Evolutionary conservation across 2,329 filamentous ascomycete genomes (phyloP).

Genomic region (Zymoseptoria crescenta): DNA sequence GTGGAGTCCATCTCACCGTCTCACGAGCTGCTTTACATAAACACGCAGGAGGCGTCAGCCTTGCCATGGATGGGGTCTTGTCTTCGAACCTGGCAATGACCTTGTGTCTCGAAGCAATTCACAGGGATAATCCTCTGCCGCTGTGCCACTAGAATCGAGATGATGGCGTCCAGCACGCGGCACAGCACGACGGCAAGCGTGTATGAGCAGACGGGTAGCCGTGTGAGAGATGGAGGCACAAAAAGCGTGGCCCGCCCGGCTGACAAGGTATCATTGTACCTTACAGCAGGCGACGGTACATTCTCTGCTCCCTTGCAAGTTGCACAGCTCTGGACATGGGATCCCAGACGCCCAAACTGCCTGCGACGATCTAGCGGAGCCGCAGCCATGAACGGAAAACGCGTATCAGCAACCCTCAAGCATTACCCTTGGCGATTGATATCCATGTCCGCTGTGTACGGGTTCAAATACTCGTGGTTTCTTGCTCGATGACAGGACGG

Average conservation of each 20-base stretch:
- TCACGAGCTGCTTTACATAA: too few species aligned
- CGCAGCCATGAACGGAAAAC: neutral
- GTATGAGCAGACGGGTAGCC: neutral
- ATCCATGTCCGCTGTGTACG: neutral
- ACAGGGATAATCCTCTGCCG: neutral
- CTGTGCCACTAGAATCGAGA: neutral
- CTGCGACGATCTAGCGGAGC: conserved; percentile 1
- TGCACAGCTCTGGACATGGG: neutral
- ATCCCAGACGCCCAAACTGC: neutral
- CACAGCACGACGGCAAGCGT: neutral
- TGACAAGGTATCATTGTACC: neutral
- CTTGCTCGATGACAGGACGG: neutral
- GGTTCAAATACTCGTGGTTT: neutral
- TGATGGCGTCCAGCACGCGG: neutral
- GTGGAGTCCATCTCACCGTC: too few species aligned
- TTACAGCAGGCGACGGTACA: neutral
- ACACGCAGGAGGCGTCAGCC: neutral
- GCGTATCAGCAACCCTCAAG: neutral
- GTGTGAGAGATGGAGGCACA: neutral
- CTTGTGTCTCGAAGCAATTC: neutral
- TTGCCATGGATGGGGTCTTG: neutral
- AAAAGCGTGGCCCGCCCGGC: neutral
- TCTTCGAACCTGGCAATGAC: neutral
- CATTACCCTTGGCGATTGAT: neutral
- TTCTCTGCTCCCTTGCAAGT: neutral